Percentiles rank a stretch among this genome's conserved stretches.
phyloP scores from a whole-genome alignment of 768 basidiomycete genomes.

The Postia placenta region DNA sequence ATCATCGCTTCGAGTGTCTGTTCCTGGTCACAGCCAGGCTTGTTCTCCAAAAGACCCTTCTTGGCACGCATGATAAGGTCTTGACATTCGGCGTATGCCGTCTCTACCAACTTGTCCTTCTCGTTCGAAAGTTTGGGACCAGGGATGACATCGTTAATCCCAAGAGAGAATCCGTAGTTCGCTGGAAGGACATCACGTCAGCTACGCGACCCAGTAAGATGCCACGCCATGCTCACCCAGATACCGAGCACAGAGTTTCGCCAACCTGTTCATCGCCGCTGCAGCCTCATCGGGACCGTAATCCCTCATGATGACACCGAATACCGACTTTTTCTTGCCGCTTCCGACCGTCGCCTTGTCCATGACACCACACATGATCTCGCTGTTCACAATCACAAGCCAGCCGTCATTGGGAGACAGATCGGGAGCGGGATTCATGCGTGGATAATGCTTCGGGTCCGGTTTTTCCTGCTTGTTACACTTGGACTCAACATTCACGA shows the following conservation, averaged over 20 bases:
- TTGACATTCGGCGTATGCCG: constrained; percentile 84
- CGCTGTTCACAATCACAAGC: constrained; percentile 94
- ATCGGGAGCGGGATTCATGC: constrained; percentile 66
- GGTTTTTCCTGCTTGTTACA: constrained; percentile 88
- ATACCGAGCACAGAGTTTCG: constrained; percentile 93
- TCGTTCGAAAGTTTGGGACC: constrained; percentile 72
- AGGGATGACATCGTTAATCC: constrained; percentile 98
- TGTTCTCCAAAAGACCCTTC: constrained; percentile 89
- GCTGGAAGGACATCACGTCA: constrained; percentile 44
- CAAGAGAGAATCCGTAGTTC: constrained; percentile 95
- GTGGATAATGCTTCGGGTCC: constrained; percentile 53
- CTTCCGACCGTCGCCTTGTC: constrained; percentile 97
- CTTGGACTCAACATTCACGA: constrained; percentile 94
- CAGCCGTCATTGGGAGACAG: constrained; percentile 96
- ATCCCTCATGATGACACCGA: constrained; percentile 95
- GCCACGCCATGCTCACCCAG: constrained; percentile 48
- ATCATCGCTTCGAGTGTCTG: constrained; percentile 97
- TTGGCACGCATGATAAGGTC: constrained; percentile 86
- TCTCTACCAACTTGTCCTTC: constrained; percentile 83
- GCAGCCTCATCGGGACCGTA: constrained; percentile 95
- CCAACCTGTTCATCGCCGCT: constrained; percentile 90
- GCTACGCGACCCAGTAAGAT: background rate
- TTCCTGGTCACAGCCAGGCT: constrained; percentile 96
- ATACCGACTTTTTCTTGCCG: constrained; percentile 99
- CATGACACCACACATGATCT: constrained; percentile 99